Conservation (phyloP, 345 rosid species). For the Reutealis trisperma region DNA sequence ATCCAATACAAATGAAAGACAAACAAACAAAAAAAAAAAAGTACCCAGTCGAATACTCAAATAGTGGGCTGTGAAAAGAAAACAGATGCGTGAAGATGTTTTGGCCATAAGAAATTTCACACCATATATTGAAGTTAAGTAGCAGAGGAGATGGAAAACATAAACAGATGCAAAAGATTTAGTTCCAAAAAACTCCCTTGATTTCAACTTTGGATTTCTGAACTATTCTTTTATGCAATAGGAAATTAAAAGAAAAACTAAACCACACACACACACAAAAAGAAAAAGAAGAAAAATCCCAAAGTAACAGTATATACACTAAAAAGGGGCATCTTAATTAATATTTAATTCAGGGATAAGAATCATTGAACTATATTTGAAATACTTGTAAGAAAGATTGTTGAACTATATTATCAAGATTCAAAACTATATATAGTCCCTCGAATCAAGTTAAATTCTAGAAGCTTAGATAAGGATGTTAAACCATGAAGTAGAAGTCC, state of each 20-base stretch:
- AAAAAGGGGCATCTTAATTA: background rate
- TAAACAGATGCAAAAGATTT: background rate
- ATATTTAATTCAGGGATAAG: background rate
- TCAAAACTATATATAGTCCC: background rate
- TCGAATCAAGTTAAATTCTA: background rate
- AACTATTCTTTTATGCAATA: background rate
- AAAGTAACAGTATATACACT: background rate
- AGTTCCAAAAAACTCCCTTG: conserved; percentile 5
- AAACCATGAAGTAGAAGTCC: background rate
- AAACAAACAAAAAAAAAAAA: background rate
- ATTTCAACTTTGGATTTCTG: background rate
- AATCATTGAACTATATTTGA: background rate
- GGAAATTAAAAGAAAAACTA: background rate
- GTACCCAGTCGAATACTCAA: background rate
- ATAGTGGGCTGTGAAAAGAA: background rate
- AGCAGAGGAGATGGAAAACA: background rate
- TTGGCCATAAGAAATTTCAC: background rate
- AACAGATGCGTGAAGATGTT: background rate
- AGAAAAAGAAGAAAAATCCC: background rate
- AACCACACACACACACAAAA: too few relatives aligned
- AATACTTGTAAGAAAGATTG: background rate
- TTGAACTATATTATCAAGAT: background rate
- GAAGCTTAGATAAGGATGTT: background rate
- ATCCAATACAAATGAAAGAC: too few relatives aligned
- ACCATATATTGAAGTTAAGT: background rate